Percentiles rank a stretch among this genome's conserved stretches.
Evolutionary conservation across 805 yeast species (phyloP).

Genomic region (Brettanomyces nanus): DNA sequence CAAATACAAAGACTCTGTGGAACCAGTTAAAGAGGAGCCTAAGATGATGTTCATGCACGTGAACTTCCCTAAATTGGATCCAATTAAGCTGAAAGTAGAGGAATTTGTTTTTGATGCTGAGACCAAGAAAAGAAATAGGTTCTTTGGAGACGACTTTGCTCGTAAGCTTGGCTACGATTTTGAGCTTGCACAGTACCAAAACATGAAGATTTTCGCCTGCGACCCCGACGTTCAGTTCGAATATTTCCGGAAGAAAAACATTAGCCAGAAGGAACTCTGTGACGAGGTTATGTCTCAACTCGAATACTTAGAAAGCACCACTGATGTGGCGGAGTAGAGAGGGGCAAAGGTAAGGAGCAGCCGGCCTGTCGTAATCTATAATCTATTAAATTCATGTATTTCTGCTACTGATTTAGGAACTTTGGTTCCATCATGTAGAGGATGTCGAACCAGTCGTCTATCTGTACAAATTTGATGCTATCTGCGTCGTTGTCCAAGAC

Average conservation of each 20-base stretch:
- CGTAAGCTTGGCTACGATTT: constrained; percentile 38
- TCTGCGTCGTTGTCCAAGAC: neutral
- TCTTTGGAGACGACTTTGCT: constrained; percentile 19
- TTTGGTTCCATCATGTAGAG: constrained; percentile 6
- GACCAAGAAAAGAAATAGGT: constrained; percentile 14
- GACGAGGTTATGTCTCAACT: constrained; percentile 6
- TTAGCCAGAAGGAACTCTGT: constrained; percentile 34
- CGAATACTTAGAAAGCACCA: neutral
- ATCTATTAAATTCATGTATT: neutral
- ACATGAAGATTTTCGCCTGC: constrained; percentile 35
- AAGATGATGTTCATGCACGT: constrained; percentile 36
- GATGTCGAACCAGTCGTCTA: constrained; percentile 16
- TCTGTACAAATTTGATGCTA: constrained; percentile 4
- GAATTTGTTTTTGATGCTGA: constrained; percentile 30
- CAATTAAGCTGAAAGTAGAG: constrained; percentile 15
- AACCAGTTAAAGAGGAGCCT: constrained; percentile 12
- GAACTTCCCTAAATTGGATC: constrained; percentile 48
- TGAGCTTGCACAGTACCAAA: constrained; percentile 50
- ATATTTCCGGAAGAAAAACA: constrained; percentile 11
- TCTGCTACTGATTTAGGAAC: neutral
- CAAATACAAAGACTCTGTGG: constrained; percentile 16
- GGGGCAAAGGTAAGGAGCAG: too few species aligned
- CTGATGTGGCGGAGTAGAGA: too few species aligned
- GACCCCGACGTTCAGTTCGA: constrained; percentile 20
- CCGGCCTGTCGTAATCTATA: too few species aligned